Conservation (phyloP, 1,139 yeast genomes). For the Nadsonia starkeyi-henricii region DNA sequence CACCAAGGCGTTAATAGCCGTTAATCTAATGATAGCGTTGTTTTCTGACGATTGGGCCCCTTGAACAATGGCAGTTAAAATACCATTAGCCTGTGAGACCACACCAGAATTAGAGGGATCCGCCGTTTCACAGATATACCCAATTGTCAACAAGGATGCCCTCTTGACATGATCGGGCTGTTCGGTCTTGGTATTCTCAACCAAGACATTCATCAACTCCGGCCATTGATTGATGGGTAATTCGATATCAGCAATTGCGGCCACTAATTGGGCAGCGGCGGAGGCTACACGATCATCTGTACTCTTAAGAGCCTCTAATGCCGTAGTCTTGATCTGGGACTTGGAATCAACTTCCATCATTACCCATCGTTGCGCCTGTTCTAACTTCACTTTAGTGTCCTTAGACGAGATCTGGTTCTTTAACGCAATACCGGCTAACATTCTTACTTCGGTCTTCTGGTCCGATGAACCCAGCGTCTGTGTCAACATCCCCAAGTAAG, state of each 20-base stretch:
- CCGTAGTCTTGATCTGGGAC: constrained; percentile 43
- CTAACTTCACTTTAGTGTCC: constrained; percentile 20
- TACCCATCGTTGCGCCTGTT: constrained; percentile 39
- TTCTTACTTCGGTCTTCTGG: constrained; percentile 68
- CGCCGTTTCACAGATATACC: constrained; percentile 89
- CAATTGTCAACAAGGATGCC: constrained; percentile 78
- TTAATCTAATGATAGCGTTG: constrained; percentile 58
- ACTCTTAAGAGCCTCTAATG: constrained; percentile 52
- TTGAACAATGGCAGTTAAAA: constrained; percentile 88
- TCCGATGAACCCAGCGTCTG: constrained; percentile 56
- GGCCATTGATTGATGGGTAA: constrained; percentile 83
- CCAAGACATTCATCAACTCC: constrained; percentile 66
- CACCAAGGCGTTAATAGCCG: constrained; percentile 85
- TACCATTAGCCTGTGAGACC: constrained; percentile 77
- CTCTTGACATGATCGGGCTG: constrained; percentile 70
- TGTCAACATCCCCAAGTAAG: constrained; percentile 56
- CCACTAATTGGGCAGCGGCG: constrained; percentile 85
- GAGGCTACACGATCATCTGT: constrained; percentile 71
- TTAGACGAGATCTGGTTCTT: constrained; percentile 83
- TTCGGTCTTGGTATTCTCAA: constrained; percentile 69
- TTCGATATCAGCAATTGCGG: constrained; percentile 92
- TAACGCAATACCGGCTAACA: constrained; percentile 78
- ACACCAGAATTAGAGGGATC: constrained; percentile 75
- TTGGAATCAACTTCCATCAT: constrained; percentile 41
- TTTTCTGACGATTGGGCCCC: constrained; percentile 84